Conservation (phyloP, 2,329 filamentous ascomycete genomes). For the Botrytis hyacinthi region DNA sequence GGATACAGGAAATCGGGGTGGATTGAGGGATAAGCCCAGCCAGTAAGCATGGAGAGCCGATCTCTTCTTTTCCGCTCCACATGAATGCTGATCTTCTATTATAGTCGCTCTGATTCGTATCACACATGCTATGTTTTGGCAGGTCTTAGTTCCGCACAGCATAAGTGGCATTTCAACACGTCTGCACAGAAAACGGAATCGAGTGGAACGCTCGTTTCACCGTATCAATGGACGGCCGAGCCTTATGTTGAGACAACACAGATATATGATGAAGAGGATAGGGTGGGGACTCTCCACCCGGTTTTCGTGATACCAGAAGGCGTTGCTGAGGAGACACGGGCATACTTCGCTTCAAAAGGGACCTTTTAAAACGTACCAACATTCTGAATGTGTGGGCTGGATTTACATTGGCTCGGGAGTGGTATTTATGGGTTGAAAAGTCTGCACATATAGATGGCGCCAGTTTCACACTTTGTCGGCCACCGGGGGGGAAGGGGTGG, state of each 20-base stretch:
- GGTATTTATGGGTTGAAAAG: slow-evolving; percentile 4
- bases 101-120: slow-evolving; percentile 77
- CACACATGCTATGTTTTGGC: slow-evolving; percentile 91
- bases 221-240: slow-evolving; percentile 43
- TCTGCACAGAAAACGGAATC: slow-evolving; percentile 40
- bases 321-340: slow-evolving; percentile 34
- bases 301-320: slow-evolving; percentile 80
- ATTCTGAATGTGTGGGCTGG: not conserved
- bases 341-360: slow-evolving; percentile 36
- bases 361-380: slow-evolving; percentile 28
- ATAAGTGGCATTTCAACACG: slow-evolving; percentile 54
- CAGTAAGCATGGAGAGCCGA: slow-evolving; percentile 57
- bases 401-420: slow-evolving; percentile 9
- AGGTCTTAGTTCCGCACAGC: slow-evolving; percentile 79
- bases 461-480: not conserved
- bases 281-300: slow-evolving; percentile 71
- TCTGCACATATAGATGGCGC: not conserved
- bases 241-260: slow-evolving; percentile 51
- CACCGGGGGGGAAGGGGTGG: no score
- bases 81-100: slow-evolving; percentile 27
- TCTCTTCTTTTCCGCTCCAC: slow-evolving; percentile 20
- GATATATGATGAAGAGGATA: slow-evolving; percentile 69
- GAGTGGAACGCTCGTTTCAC: slow-evolving; percentile 34
- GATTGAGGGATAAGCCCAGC: slow-evolving; percentile 89
- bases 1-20: slow-evolving; percentile 66